Evolutionary conservation across 2,329 filamentous ascomycete genomes (phyloP), one percentile per base, ranked within the genome.

Genomic region (Sporothrix brunneoviolacea): DNA sequence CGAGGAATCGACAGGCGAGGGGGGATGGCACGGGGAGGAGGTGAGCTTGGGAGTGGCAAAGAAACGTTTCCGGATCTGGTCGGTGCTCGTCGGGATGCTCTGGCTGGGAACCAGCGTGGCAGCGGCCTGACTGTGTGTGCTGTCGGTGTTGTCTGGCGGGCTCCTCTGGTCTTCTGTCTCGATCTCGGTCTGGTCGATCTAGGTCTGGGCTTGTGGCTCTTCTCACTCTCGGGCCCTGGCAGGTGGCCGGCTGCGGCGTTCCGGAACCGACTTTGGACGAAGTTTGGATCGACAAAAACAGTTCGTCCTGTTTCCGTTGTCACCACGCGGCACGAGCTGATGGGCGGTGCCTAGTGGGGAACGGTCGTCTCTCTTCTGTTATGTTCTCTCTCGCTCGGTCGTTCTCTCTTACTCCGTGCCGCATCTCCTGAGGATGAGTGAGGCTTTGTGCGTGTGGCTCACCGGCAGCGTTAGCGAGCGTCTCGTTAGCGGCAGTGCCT

Each of bases 1-100:
- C 19, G 9, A 15, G 22, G 44, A 30, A 30, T 8, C 10, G 22
- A 47, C 22, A 30, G 44, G 24, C 36, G 44, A 39, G 35, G 35
- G 13, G 28, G 12, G 18, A 24, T 16, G 32, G 30, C 12, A 13
- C 13, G 30, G 13, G 16, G 35, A 18, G 19, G 19, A 22, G 33
- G 41, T 9, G 18, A 30, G 19, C 32, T 22, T 19, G 19, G 21
- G 18, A 30, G 49, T 51, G 42, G 42, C 21, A 30, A 51, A 41
- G 30, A 28, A n/a, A 32, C 38, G 50, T 38, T 51, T 48, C 43
- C 50, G 43, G 50, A 10, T 38, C 43, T 42, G 39, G 32, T 35
- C 43, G 43, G 27, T 47, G 42, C 15, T 22, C 15, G 28, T 21
- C 37, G 16, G 42, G 24, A 22, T 22, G 36, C 9, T 16, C 7